Conservation (phyloP, 345 rosid genomes). For the Alliaria petiolata region DNA sequence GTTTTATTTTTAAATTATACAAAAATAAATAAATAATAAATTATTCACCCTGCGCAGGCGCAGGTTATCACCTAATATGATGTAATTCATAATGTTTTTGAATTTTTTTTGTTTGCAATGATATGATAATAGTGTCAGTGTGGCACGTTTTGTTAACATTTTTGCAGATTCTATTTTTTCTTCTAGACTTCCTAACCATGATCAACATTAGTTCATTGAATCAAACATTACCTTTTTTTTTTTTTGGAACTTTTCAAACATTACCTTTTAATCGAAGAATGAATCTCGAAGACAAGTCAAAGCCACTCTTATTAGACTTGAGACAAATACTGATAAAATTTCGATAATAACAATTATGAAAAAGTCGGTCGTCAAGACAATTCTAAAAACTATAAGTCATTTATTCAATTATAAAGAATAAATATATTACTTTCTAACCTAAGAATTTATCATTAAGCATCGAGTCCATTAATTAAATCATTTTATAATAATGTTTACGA, state of each 20-base stretch:
- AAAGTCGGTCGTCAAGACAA: background rate
- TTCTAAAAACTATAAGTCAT: background rate
- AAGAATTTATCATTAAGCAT: background rate
- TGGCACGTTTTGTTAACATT: background rate
- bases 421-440: background rate
- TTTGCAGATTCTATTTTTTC: background rate
- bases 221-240: background rate
- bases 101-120: no score
- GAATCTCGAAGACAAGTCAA: slow-evolving; percentile 2
- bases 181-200: background rate
- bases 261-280: background rate
- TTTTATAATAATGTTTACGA: background rate
- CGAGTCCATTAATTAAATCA: background rate
- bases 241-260: no score
- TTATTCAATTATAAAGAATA: background rate
- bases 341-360: background rate
- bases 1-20: no score
- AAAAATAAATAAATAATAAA: no score
- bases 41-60: no score
- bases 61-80: no score
- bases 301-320: slow-evolving; percentile 5
- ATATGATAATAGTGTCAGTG: background rate
- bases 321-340: background rate
- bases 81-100: no score
- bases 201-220: background rate